Base-by-base conservation (phyloP, 2,329 filamentous ascomycete species). In the Sarocladium oryzae region DNA sequence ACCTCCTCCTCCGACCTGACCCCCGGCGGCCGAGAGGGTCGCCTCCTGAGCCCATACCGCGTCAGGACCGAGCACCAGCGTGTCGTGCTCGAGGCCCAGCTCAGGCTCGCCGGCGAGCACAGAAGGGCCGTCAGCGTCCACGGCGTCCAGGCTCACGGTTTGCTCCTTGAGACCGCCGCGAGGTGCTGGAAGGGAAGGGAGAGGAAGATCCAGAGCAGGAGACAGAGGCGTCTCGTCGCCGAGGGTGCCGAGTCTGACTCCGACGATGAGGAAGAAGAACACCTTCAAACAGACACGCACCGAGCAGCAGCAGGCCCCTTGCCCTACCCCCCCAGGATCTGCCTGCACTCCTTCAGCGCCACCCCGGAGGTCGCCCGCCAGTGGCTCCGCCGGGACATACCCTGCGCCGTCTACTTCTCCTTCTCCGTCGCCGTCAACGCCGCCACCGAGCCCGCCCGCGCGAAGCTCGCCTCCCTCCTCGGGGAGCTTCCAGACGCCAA, bases 291-390 rank as follows among this genome's bases (percentile, higher is more conserved):
- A n/a, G n/a, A n/a, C n/a, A n/a, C n/a, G n/a, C n/a, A n/a, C n/a
- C n/a, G n/a, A n/a, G n/a, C n/a, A n/a, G n/a, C n/a, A n/a, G n/a
- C n/a, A n/a, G n/a, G n/a, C 13, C 33, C 16, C 1, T 82, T 77
- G 54, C 85, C 87, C 0, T 97, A 86, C 58, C 91, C 93, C 3
- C 90, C 91, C 1, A 76, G 91, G 8, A 85, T 97, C 63, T 99
- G 93, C 63, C 80, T 99, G 53, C 93, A 99, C 67, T 96, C 91
- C 0, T 99, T 90, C 67, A 95, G 88, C 45, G 92, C 89, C 0
- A 79, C 85, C 5, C 74, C 81, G 10, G 84, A 93, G 52, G 78
- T 85, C 28, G 70, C 96, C 33, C 84, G 79, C 56, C 89, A 90
- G 65, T 97, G 96, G 61, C 70, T 89, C 45, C 77, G 86, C 56